A percentile compares a stretch with the other conserved stretches of the same genome.
Conservation (phyloP, 805 yeast genomes). For the Ogataea neopini region DNA sequence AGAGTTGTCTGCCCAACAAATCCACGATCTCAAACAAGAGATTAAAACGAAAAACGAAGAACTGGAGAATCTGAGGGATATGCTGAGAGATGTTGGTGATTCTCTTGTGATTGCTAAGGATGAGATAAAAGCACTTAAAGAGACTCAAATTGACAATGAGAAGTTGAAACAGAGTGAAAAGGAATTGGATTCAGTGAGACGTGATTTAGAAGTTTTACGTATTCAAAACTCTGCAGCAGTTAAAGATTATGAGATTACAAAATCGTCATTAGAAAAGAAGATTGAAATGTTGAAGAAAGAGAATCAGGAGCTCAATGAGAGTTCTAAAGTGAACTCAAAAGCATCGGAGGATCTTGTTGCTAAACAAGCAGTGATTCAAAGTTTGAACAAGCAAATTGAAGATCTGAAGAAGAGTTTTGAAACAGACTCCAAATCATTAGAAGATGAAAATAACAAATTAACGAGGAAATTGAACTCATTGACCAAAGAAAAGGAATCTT, state of each 20-base stretch:
- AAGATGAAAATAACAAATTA: conserved; percentile 33
- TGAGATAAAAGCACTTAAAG: conserved; percentile 32
- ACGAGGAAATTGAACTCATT: conserved; percentile 32
- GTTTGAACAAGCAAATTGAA: conserved; percentile 19
- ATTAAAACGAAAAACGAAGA: conserved; percentile 56
- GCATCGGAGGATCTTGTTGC: conserved; percentile 13
- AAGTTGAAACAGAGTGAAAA: conserved; percentile 10
- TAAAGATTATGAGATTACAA: conserved; percentile 36
- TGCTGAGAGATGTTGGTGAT: conserved; percentile 74
- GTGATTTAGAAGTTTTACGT: conserved; percentile 33
- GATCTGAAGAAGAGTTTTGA: conserved; percentile 21
- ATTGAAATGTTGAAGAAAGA: conserved; percentile 20
- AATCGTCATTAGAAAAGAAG: conserved; percentile 28
- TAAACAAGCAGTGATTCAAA: conserved; percentile 21
- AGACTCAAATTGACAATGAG: neutral
- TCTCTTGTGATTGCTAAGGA: conserved; percentile 75
- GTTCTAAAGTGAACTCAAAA: conserved; percentile 10
- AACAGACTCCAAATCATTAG: conserved; percentile 27
- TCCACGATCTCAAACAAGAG: conserved; percentile 27
- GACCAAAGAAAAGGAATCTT: conserved; percentile 38
- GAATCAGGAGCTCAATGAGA: conserved; percentile 9
- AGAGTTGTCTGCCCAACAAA: neutral
- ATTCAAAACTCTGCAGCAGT: conserved; percentile 39
- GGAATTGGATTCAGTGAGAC: conserved; percentile 25
- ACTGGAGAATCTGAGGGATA: conserved; percentile 68